Evolutionary conservation across 2,329 filamentous ascomycete species (phyloP), one percentile per base, ranked within the genome.

Genomic region (Ascochyta fabae): DNA sequence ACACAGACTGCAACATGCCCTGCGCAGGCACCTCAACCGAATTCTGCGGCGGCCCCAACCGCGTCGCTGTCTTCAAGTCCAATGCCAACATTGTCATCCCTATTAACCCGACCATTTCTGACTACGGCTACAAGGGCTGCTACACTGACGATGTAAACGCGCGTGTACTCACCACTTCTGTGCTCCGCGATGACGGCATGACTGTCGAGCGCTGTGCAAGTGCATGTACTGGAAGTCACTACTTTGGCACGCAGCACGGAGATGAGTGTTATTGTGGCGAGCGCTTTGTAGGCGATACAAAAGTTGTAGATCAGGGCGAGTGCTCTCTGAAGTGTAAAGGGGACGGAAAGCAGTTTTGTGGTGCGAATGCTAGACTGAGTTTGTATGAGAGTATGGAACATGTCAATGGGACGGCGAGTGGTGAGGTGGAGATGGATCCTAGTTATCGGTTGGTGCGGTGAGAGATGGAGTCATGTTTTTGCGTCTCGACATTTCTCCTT

Each of bases 371-470:
- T 46, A 52, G 66, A 23, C 36, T 69, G 54, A 65, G 45, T 48
- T n/a, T 65, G 48, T 67, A 45, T 92, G 50, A 60, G 51, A 54
- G 54, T 19, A 46, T 55, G 52, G 52, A 45, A n/a, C 52, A 55
- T 41, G 52, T 49, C 9, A 45, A 55, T n/a, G 43, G 41, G 22
- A 55, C 52, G 5, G 52, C 52, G 23, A 55, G 29, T 38, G 52
- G 52, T 2, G 41, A 49, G 41, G 29, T 27, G 12, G 26, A 36
- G 34, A 49, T 45, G 41, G 52, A 55, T 29, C 13, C 29, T 22
- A 49, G 46, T 13, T 41, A 46, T 23, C 34, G 40, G 4, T 48
- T 51, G 40, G 36, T 19, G 36, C 8, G 4, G 6, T 48, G 39
- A 35, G 33, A 16, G n/a, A 33, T 48, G 27, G 29, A 31, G 16